A percentile compares a stretch with the other conserved stretches of the same genome.
Conservation (phyloP, 352 stramenopile species). For the Pythium insidiosum region DNA sequence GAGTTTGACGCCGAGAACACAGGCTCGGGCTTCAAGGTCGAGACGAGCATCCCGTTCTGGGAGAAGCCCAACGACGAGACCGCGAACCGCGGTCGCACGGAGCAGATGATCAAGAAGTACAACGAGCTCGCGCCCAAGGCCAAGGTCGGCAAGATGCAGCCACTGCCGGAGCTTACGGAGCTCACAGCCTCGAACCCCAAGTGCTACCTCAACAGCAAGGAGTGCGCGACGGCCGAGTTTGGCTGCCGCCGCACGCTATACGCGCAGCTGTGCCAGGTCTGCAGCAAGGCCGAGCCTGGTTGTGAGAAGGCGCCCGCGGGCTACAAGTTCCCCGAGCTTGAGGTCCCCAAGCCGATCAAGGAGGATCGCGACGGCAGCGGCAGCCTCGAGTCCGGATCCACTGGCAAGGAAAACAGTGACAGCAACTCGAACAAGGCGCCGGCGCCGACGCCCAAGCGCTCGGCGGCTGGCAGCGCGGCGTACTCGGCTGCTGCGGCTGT, state of each 20-base stretch:
- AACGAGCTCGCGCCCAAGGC: constrained; percentile 25
- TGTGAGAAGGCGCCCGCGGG: constrained; percentile 25
- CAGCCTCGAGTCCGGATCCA: no score
- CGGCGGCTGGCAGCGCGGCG: no score
- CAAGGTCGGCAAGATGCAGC: constrained; percentile 22
- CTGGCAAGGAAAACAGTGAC: background rate
- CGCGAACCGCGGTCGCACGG: constrained; percentile 34
- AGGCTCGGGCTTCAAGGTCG: constrained; percentile 2
- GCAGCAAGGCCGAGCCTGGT: constrained; percentile 15
- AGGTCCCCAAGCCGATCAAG: constrained; percentile 6
- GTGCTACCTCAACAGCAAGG: constrained; percentile 59
- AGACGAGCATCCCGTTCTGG: constrained; percentile 40
- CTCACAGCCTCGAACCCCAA: constrained; percentile 43
- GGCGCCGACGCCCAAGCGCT: no score
- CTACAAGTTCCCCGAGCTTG: constrained; percentile 42
- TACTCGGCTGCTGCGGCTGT: no score
- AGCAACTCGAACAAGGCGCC: background rate
- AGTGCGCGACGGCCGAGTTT: constrained; percentile 28
- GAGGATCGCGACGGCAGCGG: background rate
- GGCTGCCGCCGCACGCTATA: constrained; percentile 55
- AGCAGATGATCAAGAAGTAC: constrained; percentile 45
- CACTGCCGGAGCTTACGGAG: constrained; percentile 29
- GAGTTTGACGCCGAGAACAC: constrained; percentile 27
- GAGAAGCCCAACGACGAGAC: constrained; percentile 29
- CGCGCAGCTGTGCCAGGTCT: constrained; percentile 55